Base-by-base conservation (phyloP, 2,329 filamentous ascomycete species). In the Hortaea sp. region DNA sequence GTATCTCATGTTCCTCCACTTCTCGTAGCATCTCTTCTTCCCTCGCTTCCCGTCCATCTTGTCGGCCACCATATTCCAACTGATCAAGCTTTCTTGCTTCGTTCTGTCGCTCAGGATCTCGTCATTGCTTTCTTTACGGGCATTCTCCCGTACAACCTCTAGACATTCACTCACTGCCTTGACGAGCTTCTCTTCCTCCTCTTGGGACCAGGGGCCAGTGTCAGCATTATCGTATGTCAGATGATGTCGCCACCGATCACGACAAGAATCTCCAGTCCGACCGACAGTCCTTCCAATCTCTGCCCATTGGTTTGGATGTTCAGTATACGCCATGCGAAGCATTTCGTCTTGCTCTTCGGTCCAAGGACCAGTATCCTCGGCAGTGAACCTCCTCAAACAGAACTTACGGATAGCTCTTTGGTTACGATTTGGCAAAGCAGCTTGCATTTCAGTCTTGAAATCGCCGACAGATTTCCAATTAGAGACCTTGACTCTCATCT, bases 171-270 rank as follows among this genome's bases (percentile, higher is more conserved):
- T 63, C 3, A 88, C 75, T 7, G 73, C 70, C 1, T 67, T 60
- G 1, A 69, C 67, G 28, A 86, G 65, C 7, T 60, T 64, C 0
- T 66, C 62, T 56, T 84, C 79, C 55, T 88, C 84, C 0, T 73
- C 69, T 12, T 74, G 64, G 1, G 68, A 70, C 84, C 85, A 88
- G 1, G 66, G 62, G 31, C 76, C 74, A 38, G 69, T 74, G 46
- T 70, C 67, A 0, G 69, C 72, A 5, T 74, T 69, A 13, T 75
- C 75, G 45, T 77, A 81, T 40, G 81, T 66, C 20, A 84, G 66
- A 55, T 83, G 80, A 55, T 86, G 84, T 35, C 80, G 73, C 69
- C 81, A 85, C 3, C 84, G 78, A 60, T 87, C 83, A 43, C 82
- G 76, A 44, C 81, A 73, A 58, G 87, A 82, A 49, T 79, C 76